Conservation (phyloP, 179 eudicot genomes). For the Spinacia oleracea region DNA sequence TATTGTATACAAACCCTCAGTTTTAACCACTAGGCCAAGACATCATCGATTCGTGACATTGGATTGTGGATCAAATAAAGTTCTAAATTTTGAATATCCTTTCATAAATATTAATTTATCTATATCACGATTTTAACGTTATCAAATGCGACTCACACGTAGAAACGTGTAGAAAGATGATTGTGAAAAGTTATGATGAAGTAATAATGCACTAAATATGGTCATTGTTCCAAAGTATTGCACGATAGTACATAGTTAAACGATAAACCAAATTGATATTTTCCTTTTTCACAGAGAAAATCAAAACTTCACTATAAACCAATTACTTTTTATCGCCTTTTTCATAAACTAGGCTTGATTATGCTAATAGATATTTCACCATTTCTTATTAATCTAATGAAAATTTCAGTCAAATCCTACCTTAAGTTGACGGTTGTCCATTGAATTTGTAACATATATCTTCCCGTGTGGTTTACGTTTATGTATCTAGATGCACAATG, state of each 20-base stretch:
- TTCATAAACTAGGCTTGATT: constrained; percentile 2
- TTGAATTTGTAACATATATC: not conserved
- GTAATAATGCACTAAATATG: not conserved
- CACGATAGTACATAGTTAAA: not conserved
- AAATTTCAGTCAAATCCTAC: not conserved
- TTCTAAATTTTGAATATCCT: too few species aligned
- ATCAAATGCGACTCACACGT: too few species aligned
- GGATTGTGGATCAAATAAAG: too few species aligned
- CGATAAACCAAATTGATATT: not conserved
- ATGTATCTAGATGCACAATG: too few species aligned
- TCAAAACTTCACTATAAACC: not conserved
- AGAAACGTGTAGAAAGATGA: too few species aligned
- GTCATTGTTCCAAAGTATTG: not conserved
- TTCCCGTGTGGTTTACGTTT: too few species aligned
- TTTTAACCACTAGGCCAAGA: too few species aligned
- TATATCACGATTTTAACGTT: too few species aligned
- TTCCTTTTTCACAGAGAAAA: not conserved
- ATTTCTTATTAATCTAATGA: not conserved
- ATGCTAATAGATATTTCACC: not conserved
- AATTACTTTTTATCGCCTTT: not conserved
- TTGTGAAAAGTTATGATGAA: not conserved
- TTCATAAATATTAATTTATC: too few species aligned
- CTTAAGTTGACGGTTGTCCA: constrained; percentile 10
- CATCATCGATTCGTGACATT: too few species aligned
- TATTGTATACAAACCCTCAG: too few species aligned